Base-by-base conservation (phyloP, 495 filamentous ascomycete species). In the Trichoderma reesei region DNA sequence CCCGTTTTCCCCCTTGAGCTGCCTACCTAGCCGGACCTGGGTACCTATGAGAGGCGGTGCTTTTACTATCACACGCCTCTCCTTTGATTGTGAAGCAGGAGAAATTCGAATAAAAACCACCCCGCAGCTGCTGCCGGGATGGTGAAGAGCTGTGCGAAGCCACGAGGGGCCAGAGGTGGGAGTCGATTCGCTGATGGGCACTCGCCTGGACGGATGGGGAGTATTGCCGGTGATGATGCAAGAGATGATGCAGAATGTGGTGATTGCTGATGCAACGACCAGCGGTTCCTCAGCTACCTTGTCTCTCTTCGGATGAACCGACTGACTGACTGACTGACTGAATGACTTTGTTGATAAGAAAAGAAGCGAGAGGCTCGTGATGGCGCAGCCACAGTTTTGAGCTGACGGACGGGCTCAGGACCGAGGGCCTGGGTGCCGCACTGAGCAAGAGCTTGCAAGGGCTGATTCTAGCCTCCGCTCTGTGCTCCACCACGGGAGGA, bases 131-230 rank as follows among this genome's bases (percentile, higher is more conserved):
- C 42, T 14, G 42, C 42, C 42, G 42, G 42, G 42, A 46, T 46
- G 5, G 42, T 0, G 26, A 26, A 39, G 38, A 39, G 6, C 38
- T 39, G 38, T 39, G 38, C 14, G 10, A 56, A 36, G 26, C 51
- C 51, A 56, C 51, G 51, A 34, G 51, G 48, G 51, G 51, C 10
- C 44, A 3, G 13, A 13, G 20, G 51, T 56, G 26, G 26, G 5
- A 56, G 51, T 56, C 51, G 51, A 56, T 56, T 56, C 51, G 51
- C 51, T 33, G 51, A 18, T 16, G 44, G 26, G 41, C 41, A 44
- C 41, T 44, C 11, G 13, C n/a, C 41, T 13, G 41, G n/a, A 54
- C n/a, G 46, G 46, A 9, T 5, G 8, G 51, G 9, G 3, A 11
- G 14, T 34, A 33, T 20, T 9, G 51, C 16, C 34, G 31, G 16